Evolutionary conservation across 2,329 filamentous ascomycete species (phyloP).

Genomic region (Xylariaceae sp.): DNA sequence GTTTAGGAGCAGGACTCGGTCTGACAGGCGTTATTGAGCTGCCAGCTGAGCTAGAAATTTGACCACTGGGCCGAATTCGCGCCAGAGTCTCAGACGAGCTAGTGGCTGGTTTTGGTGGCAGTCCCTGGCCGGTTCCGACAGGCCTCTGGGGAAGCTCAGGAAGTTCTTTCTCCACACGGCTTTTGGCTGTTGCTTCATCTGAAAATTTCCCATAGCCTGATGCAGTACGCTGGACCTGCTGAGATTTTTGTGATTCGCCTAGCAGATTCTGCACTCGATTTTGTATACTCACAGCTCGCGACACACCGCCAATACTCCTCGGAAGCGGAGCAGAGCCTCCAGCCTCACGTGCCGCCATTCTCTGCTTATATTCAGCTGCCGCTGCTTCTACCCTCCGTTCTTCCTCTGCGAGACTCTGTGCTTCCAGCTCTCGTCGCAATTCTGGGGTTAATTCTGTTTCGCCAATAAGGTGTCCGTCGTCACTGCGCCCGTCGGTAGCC

Average conservation of each 20-base stretch:
- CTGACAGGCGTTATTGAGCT: constrained; percentile 45
- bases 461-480: constrained; percentile 68
- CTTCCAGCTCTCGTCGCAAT: constrained; percentile 87
- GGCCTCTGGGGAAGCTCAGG: constrained; percentile 61
- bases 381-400: constrained; percentile 88
- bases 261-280: constrained; percentile 87
- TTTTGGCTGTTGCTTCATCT: constrained; percentile 53
- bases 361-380: constrained; percentile 83
- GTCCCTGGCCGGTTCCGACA: constrained; percentile 38
- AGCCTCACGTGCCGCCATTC: constrained; percentile 67
- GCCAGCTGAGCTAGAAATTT: constrained; percentile 30
- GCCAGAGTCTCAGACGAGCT: constrained; percentile 31
- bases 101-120: constrained; percentile 34
- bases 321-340: constrained; percentile 51
- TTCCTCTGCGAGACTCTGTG: constrained; percentile 80
- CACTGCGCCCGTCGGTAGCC: constrained; percentile 69
- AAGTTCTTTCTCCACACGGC: constrained; percentile 46
- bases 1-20: constrained; percentile 66
- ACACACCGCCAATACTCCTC: constrained; percentile 63
- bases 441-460: constrained; percentile 80
- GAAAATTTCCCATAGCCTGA: constrained; percentile 91
- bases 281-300: constrained; percentile 83
- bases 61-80: constrained; percentile 30
- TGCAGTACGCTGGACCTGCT: constrained; percentile 69
- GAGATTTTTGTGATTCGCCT: constrained; percentile 71